Percentiles rank a stretch among this genome's conserved stretches.
Conservation (phyloP, 768 basidiomycete genomes). For the Hirschioporus abietinus region DNA sequence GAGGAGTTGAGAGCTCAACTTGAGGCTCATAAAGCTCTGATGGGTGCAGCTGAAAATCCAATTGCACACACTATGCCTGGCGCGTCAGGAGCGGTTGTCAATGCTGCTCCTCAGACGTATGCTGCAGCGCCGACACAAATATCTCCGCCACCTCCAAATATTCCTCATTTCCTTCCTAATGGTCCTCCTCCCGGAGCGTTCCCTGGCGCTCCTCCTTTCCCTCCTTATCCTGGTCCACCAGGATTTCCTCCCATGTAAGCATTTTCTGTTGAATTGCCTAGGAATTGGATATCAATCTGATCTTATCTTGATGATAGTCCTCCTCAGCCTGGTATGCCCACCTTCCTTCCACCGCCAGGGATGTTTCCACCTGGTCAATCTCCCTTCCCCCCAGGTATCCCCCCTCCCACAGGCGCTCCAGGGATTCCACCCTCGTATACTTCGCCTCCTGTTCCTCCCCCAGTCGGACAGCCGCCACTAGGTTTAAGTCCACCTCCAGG, state of each 20-base stretch:
- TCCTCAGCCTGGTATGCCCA: constrained; percentile 48
- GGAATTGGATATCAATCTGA: constrained; percentile 3
- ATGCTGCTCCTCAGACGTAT: constrained; percentile 72
- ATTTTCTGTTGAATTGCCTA: constrained; percentile 11
- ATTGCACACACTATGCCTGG: constrained; percentile 32
- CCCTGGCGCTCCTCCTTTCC: constrained; percentile 32
- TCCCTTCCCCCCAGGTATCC: constrained; percentile 22
- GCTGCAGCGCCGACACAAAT: constrained; percentile 34
- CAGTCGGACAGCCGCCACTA: constrained; percentile 13
- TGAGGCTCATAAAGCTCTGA: constrained; percentile 85
- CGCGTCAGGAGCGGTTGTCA: constrained; percentile 57
- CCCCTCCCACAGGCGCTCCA: constrained; percentile 17
- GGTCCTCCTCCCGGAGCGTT: constrained; percentile 14
- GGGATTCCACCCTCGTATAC: constrained; percentile 25
- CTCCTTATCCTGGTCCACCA: constrained; percentile 38
- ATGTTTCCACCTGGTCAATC: constrained; percentile 26
- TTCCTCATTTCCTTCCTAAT: constrained; percentile 25
- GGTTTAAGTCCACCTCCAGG: constrained; percentile 17
- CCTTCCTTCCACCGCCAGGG: constrained; percentile 36
- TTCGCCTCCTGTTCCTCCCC: constrained; percentile 25
- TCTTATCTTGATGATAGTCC: constrained; percentile 24
- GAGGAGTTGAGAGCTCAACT: constrained; percentile 83
- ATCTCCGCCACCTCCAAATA: constrained; percentile 39
- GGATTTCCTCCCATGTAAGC: constrained; percentile 57
- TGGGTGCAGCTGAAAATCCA: constrained; percentile 54